A percentile compares a stretch with the other conserved stretches of the same genome.
Evolutionary conservation across 2,329 filamentous ascomycete species (phyloP).

Genomic region (Xylariaceae sp.): DNA sequence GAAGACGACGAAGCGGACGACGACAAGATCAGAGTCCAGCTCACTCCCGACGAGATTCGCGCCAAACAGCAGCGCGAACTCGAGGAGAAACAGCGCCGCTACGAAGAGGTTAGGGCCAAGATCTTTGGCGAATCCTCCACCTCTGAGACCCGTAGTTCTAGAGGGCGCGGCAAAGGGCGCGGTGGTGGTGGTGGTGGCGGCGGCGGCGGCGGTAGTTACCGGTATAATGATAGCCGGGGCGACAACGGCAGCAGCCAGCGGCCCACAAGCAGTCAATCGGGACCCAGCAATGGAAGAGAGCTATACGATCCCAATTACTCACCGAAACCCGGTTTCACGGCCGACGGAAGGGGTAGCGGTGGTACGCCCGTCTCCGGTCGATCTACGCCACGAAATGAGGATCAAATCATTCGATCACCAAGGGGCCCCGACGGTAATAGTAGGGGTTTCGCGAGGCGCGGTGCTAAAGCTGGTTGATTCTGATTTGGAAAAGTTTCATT

Average conservation of each 20-base stretch:
- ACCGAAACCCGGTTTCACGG: constrained; percentile 52
- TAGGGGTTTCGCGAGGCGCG: constrained; percentile 64
- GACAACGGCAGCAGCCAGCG: constrained; percentile 24
- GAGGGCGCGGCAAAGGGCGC: constrained; percentile 42
- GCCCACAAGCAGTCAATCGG: constrained; percentile 29
- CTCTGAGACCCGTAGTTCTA: constrained; percentile 42
- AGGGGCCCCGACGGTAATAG: constrained; percentile 72
- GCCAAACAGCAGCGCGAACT: constrained; percentile 71
- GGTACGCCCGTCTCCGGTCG: constrained; percentile 36
- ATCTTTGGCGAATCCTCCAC: constrained; percentile 45
- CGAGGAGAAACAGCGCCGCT: constrained; percentile 85
- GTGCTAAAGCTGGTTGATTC: constrained; percentile 45
- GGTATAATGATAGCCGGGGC: constrained; percentile 24
- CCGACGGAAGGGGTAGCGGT: constrained; percentile 38
- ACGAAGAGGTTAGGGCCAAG: constrained; percentile 81
- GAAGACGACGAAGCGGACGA: constrained; percentile 61
- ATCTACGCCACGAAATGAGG: constrained; percentile 50
- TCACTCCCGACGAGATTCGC: constrained; percentile 70
- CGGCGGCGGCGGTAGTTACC: constrained; percentile 28
- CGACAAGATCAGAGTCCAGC: constrained; percentile 55
- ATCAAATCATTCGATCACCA: constrained; percentile 67
- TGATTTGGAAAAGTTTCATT: constrained; percentile 13
- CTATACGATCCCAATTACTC: constrained; percentile 74
- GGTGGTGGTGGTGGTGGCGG: constrained; percentile 36
- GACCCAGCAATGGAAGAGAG: constrained; percentile 43